phyloP scores from a whole-genome alignment of 768 basidiomycete genomes.

The Floccularia luteovirens region DNA sequence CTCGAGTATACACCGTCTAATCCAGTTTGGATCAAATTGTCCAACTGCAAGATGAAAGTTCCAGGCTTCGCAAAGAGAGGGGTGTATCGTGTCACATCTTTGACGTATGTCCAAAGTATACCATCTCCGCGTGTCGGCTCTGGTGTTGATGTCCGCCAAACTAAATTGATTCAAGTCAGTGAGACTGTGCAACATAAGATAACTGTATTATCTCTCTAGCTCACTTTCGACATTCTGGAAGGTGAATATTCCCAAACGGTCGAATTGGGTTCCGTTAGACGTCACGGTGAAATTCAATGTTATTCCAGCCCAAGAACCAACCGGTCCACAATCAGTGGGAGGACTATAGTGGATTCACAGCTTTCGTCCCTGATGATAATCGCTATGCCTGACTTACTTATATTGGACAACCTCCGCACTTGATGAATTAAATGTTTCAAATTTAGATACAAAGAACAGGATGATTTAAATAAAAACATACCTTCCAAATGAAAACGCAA shows the following conservation, averaged over 20 bases:
- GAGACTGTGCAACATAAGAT: neutral
- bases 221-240: conserved; percentile 74
- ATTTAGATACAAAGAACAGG: neutral
- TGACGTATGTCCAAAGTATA: conserved; percentile 73
- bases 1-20: conserved; percentile 67
- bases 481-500: conserved; percentile 65
- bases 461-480: conserved; percentile 18
- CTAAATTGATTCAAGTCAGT: conserved; percentile 19
- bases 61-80: conserved; percentile 66
- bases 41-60: conserved; percentile 64
- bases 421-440: neutral
- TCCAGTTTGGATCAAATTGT: conserved; percentile 55
- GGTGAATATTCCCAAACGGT: conserved; percentile 65
- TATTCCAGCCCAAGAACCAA: conserved; percentile 69
- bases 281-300: conserved; percentile 74
- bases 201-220: no score
- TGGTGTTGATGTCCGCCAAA: conserved; percentile 77
- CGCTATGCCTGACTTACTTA: conserved; percentile 25
- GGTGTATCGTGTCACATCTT: conserved; percentile 68
- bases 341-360: conserved; percentile 32
- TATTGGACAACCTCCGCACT: conserved; percentile 62
- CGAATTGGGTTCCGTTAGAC: conserved; percentile 72
- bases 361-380: neutral
- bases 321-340: conserved; percentile 60
- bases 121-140: conserved; percentile 62